phyloP scores from a whole-genome alignment of 2,329 filamentous ascomycete genomes.

The Penicillium sp. region DNA sequence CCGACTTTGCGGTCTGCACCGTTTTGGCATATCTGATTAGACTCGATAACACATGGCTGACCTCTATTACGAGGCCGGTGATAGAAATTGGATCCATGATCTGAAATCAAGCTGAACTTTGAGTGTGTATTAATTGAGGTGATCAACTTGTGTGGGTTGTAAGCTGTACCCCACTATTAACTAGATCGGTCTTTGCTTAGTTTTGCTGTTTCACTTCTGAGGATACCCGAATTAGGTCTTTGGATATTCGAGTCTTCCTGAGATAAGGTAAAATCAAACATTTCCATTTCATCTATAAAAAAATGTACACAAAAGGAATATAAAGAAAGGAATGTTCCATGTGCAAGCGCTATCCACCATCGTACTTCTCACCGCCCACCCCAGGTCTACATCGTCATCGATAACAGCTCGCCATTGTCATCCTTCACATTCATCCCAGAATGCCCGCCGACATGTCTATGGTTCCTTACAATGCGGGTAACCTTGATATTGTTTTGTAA shows the following conservation, averaged over 20 bases:
- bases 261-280: neutral
- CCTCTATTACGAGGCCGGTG: slow-evolving; percentile 15
- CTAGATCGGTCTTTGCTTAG: neutral
- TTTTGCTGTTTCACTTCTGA: neutral
- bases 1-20: slow-evolving; percentile 15
- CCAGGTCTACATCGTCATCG: slow-evolving; percentile 5
- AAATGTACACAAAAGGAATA: neutral
- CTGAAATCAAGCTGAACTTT: neutral
- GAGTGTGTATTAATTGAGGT: neutral
- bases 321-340: neutral
- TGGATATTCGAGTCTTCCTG: neutral
- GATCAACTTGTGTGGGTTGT: neutral
- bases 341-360: neutral
- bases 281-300: neutral
- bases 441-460: slow-evolving; percentile 45
- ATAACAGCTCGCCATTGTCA: slow-evolving; percentile 9
- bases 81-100: slow-evolving; percentile 21
- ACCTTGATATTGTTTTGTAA: slow-evolving; percentile 47
- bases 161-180: neutral
- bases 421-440: slow-evolving; percentile 12
- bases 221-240: neutral
- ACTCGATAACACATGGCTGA: slow-evolving; percentile 13
- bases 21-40: slow-evolving; percentile 19
- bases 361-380: neutral
- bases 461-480: slow-evolving; percentile 42